Base-by-base conservation (phyloP, 192 early-diverging fungal genomes). In the Coemansia sp. region DNA sequence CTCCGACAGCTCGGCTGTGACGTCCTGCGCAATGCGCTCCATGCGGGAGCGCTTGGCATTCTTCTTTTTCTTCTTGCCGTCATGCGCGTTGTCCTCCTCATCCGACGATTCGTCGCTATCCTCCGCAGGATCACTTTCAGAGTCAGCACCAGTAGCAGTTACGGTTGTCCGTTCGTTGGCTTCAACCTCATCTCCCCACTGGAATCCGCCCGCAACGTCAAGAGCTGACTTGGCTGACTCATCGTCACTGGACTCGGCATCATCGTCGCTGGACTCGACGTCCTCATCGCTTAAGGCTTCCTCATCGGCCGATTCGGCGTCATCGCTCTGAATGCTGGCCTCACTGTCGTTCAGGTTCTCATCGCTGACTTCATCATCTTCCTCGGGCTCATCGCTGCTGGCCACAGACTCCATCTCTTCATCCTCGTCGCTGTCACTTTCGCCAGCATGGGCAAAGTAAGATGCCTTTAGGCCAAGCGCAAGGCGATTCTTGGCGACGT, bases 401-500 rank as follows among this genome's bases (percentile, higher is more conserved):
- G 45, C 57, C 23, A 51, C 51, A 27, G 37, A 41, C 9, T 75
- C 72, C 25, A 12, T 69, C 29, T 57, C 74, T 3, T 58, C 57
- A 11, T 80, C 75, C 9, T 70, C 68, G 34, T 73, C 77, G 8
- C 75, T 67, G 19, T 82, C 80, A 25, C 55, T 73, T 50, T 89
- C 88, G 31, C 67, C 70, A 36, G 70, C 85, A 37, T 68, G 69
- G 37, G 79, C 88, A 87, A 97, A 96, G 75, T 93, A 94, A 7
- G 90, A 91, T 2, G 93, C 87, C 85, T 94, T 96, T 19, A 96
- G 86, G 53, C 93, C 91, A 45, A 97, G 88, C 5, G 85, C 84
- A 27, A 95, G 75, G 12, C 87, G 82, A 61, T 90, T 87, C 69
- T 87, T 91, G 64, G 85, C 85, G 15, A 70, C 44, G 69, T 95